Conservation (phyloP, 75 land plant genomes). For the Pinus taeda region DNA sequence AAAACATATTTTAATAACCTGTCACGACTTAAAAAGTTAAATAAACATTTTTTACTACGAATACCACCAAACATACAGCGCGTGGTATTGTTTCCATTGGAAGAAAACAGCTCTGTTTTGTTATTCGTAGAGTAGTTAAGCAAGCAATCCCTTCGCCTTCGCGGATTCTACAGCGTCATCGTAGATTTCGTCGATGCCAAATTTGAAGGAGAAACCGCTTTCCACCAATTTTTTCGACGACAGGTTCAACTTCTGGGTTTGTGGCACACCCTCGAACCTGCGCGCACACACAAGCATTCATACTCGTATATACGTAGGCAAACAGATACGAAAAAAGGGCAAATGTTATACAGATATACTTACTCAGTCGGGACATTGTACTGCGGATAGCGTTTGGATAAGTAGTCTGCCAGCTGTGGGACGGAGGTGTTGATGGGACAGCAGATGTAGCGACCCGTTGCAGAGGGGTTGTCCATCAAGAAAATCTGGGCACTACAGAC, state of each 20-base stretch:
- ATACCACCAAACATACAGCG: too few species aligned
- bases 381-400: conserved; percentile 12
- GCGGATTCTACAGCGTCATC: background rate
- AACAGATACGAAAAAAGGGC: background rate
- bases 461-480: conserved; percentile 29
- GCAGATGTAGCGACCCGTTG: conserved; percentile 40
- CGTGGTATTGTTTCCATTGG: too few species aligned
- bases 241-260: conserved; percentile 7
- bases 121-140: background rate
- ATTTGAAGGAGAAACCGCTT: conserved; percentile 41
- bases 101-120: too few species aligned
- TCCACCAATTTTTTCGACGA: conserved; percentile 37
- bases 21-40: too few species aligned
- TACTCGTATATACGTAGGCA: background rate
- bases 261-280: conserved; percentile 9
- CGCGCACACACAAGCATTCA: background rate
- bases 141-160: background rate
- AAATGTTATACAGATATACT: background rate
- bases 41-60: too few species aligned
- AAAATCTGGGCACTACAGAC: conserved; percentile 39
- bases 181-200: conserved; percentile 33
- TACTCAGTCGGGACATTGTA: conserved; percentile 7
- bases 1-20: too few species aligned
- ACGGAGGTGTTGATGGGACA: conserved; percentile 8
- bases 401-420: background rate